Evolutionary conservation across 495 filamentous ascomycete genomes (phyloP), one percentile per base, ranked within the genome.

Genomic region (Aspergillus taichungensis): DNA sequence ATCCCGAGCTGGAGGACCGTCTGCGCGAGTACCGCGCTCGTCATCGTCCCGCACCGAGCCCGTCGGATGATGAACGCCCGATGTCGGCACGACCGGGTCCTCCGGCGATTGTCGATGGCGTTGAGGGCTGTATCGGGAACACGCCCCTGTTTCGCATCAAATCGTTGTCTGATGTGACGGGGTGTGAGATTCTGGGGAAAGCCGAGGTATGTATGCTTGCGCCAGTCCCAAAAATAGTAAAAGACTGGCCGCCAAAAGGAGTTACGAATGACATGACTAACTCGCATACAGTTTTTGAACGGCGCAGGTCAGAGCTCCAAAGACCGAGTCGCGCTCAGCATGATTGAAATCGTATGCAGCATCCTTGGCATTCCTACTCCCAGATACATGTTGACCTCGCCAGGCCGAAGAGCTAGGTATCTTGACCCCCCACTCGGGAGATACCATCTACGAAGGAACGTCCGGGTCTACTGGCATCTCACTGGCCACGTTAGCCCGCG

Each of bases 401-500:
- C 42, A 83, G 68, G 92, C 94, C 30, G 90, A 97, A 69, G 74
- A 80, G 52, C 66, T 76, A 43, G 88, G 88, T 3, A 71, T 90
- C 7, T 65, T 99, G 40, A 77, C 69, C 5, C 92, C 94, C 0
- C 69, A 84, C 55, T 80, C 83, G 14, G 91, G 90, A 44, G 94
- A 97, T 57, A 88, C 82, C 13, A 85, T 99, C 54, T 99, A 97
- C 67, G 92, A 99, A 68, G 92, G 94, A 38, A 99, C 94, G 6
- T 91, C 94, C 9, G 92, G 92, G 43, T 89, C 84, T 43, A 95
- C 88, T 0, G 90, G 91, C 5, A 95, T 98, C 49, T 96, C 92
- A 4, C 73, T 99, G 13, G 94, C 94, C 3, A 83, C 85, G 3
- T 74, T 99, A 37, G 88, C 87, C 32, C 76, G 89, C 50, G 91